Evolutionary conservation across 2,329 filamentous ascomycete species (phyloP).

Genomic region (Exophiala sp.): DNA sequence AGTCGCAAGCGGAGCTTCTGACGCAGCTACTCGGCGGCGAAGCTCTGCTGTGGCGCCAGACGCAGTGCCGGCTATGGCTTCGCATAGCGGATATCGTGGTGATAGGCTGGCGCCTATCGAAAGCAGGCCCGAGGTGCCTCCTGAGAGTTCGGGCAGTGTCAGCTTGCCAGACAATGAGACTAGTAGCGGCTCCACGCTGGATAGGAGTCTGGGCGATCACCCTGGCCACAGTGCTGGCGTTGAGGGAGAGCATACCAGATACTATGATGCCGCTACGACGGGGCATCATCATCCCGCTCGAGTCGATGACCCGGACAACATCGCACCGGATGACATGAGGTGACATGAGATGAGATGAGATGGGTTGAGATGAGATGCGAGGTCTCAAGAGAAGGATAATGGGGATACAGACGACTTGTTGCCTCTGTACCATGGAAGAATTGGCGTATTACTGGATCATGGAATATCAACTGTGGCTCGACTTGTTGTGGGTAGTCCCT

Average conservation of each 20-base stretch:
- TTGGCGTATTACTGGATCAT: too few relatives aligned
- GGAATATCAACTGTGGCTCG: too few relatives aligned
- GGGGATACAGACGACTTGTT: neutral
- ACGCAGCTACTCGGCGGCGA: slow-evolving; percentile 23
- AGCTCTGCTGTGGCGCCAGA: slow-evolving; percentile 28
- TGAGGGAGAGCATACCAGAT: slow-evolving; percentile 8
- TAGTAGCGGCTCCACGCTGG: slow-evolving; percentile 4
- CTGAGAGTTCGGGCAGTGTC: neutral
- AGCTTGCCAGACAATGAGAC: slow-evolving; percentile 3
- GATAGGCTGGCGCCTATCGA: slow-evolving; percentile 22
- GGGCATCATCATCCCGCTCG: slow-evolving; percentile 14
- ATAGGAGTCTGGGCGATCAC: slow-evolving; percentile 3
- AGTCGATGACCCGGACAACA: slow-evolving; percentile 12
- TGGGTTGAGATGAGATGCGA: neutral
- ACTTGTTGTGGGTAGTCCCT: too few relatives aligned
- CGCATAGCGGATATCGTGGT: slow-evolving; percentile 20
- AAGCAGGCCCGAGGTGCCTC: slow-evolving; percentile 17
- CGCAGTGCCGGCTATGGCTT: slow-evolving; percentile 7
- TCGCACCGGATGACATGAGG: slow-evolving; percentile 19
- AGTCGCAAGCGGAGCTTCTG: slow-evolving; percentile 18
- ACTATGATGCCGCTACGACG: slow-evolving; percentile 14
- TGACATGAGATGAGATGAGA: slow-evolving; percentile 6
- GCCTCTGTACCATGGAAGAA: too few relatives aligned
- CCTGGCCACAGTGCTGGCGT: neutral
- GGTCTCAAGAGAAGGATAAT: neutral